A percentile compares a stretch with the other conserved stretches of the same genome.
Conservation (phyloP, 2,329 filamentous ascomycete species). For the Aspergillus udagawae region DNA sequence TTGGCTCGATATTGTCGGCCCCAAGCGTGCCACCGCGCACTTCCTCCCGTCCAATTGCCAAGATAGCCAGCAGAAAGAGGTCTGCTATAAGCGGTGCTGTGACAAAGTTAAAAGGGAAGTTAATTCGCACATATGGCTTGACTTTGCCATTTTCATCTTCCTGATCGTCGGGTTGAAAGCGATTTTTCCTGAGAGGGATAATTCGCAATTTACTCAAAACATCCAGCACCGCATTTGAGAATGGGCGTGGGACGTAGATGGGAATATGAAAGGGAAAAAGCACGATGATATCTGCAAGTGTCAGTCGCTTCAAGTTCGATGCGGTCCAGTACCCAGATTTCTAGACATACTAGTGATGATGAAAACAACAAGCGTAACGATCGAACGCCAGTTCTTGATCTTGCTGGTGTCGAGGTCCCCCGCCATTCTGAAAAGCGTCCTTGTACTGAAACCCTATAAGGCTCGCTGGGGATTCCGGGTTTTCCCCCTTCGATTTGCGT, state of each 20-base stretch:
- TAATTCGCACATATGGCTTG: slow-evolving; percentile 47
- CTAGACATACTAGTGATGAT: slow-evolving; percentile 62
- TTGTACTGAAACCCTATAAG: not conserved
- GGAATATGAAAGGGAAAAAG: slow-evolving; percentile 66
- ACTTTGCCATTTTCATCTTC: slow-evolving; percentile 11
- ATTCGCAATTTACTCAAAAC: slow-evolving; percentile 49
- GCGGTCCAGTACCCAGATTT: not conserved
- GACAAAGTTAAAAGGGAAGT: slow-evolving; percentile 65
- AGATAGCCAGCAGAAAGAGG: slow-evolving; percentile 66
- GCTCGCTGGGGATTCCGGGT: not conserved
- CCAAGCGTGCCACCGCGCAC: slow-evolving; percentile 67
- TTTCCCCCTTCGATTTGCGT: not conserved
- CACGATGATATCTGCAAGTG: slow-evolving; percentile 58
- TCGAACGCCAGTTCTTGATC: slow-evolving; percentile 65
- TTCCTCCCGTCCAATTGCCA: slow-evolving; percentile 63
- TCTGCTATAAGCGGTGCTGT: slow-evolving; percentile 68
- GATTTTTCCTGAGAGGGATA: slow-evolving; percentile 43
- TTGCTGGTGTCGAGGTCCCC: slow-evolving; percentile 47
- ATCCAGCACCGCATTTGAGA: slow-evolving; percentile 47
- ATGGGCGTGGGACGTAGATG: slow-evolving; percentile 52
- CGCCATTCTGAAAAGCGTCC: slow-evolving; percentile 17
- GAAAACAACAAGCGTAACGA: slow-evolving; percentile 66
- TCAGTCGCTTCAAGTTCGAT: not conserved
- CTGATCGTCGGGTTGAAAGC: slow-evolving; percentile 15
- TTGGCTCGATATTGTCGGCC: slow-evolving; percentile 61